Evolutionary conservation across 2,329 filamentous ascomycete genomes (phyloP).

Genomic region (Thielaviopsis ethacetica): DNA sequence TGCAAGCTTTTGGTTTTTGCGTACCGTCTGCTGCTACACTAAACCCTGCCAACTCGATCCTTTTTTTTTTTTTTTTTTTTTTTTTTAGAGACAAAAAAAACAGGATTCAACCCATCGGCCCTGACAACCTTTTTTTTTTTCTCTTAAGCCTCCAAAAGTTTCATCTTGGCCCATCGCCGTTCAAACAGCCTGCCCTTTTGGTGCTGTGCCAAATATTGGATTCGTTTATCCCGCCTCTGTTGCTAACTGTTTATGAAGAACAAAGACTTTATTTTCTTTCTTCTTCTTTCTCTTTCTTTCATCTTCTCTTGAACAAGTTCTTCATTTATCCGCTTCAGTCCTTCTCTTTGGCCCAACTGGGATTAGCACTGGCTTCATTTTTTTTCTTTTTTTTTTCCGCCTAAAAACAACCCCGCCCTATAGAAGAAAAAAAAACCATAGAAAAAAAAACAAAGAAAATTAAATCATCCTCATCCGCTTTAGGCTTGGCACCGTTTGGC

Average conservation of each 20-base stretch:
- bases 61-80: neutral
- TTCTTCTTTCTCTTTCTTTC: neutral
- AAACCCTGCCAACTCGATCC: neutral
- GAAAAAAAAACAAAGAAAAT: neutral
- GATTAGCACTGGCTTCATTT: neutral
- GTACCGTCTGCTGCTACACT: neutral
- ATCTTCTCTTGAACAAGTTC: neutral
- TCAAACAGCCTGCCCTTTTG: neutral
- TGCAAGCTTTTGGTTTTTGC: neutral
- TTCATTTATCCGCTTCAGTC: neutral
- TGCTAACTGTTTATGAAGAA: neutral
- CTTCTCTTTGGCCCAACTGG: neutral
- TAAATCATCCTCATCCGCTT: neutral
- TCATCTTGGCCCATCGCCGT: neutral
- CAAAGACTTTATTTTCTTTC: neutral
- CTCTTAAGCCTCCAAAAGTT: neutral
- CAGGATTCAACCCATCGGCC: neutral
- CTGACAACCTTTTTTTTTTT: too few species aligned
- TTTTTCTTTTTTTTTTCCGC: neutral
- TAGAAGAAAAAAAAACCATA: neutral
- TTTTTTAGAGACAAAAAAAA: neutral
- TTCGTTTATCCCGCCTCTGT: neutral
- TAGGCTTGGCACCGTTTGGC: neutral
- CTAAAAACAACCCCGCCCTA: too few species aligned
- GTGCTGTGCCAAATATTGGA: neutral